phyloP scores from a whole-genome alignment of 805 yeast genomes.

The Pichia kluyveri region DNA sequence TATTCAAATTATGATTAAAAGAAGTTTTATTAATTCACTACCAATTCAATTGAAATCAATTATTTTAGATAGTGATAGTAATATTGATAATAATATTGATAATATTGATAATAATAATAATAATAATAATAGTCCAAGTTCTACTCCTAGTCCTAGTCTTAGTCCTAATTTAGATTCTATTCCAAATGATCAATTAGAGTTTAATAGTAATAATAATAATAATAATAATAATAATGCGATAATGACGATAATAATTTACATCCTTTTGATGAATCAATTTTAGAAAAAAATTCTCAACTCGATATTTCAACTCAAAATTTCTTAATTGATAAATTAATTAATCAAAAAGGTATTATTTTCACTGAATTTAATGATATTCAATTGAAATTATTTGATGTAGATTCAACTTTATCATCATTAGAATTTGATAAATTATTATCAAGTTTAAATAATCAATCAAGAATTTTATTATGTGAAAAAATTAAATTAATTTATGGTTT shows the following conservation, averaged over 20 bases:
- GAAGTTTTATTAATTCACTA: slow-evolving; percentile 13
- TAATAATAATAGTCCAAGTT: neutral
- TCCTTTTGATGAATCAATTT: slow-evolving; percentile 4
- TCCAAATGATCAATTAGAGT: neutral
- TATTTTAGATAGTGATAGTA: slow-evolving; percentile 2
- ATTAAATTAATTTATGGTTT: slow-evolving; percentile 21
- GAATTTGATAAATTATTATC: slow-evolving; percentile 17
- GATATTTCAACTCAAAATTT: slow-evolving; percentile 7
- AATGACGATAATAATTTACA: neutral
- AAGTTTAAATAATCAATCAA: slow-evolving; percentile 11
- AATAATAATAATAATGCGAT: neutral
- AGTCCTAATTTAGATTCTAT: too few relatives aligned
- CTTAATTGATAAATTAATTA: slow-evolving; percentile 10
- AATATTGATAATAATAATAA: neutral
- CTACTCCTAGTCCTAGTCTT: too few relatives aligned
- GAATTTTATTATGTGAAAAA: slow-evolving; percentile 19
- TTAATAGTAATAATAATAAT: neutral
- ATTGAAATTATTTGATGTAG: slow-evolving; percentile 22
- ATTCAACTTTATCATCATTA: slow-evolving; percentile 16
- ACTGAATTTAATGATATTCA: slow-evolving; percentile 21
- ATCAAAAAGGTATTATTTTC: slow-evolving; percentile 21
- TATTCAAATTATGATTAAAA: slow-evolving; percentile 13
- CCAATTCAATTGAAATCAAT: slow-evolving; percentile 12
- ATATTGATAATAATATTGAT: neutral
- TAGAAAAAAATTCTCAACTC: neutral